Evolutionary conservation across 2,329 filamentous ascomycete genomes (phyloP).

Genomic region (Herpomyces periplanetae): DNA sequence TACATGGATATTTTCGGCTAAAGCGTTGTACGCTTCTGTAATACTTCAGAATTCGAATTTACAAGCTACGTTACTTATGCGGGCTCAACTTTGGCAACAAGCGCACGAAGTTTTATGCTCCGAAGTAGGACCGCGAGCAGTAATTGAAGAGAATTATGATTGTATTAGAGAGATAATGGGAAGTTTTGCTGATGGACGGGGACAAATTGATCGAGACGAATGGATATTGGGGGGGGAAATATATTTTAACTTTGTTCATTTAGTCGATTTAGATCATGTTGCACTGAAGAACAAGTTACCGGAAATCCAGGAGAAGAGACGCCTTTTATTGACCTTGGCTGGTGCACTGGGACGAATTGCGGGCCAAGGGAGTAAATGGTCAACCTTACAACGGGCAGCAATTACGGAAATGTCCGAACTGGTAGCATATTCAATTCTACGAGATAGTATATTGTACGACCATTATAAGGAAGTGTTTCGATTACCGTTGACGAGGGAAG

Average conservation of each 20-base stretch:
- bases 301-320: too few relatives aligned
- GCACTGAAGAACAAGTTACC: too few relatives aligned
- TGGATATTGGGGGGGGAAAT: slow-evolving; percentile 49
- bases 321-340: too few relatives aligned
- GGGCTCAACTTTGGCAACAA: slow-evolving; percentile 31
- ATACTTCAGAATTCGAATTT: slow-evolving; percentile 22
- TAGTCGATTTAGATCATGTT: too few relatives aligned
- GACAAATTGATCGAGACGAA: slow-evolving; percentile 14
- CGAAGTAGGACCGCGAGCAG: slow-evolving; percentile 36
- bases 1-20: slow-evolving; percentile 51
- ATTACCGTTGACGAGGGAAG: too few relatives aligned
- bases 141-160: slow-evolving; percentile 45
- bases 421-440: too few relatives aligned
- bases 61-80: slow-evolving; percentile 42
- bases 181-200: slow-evolving; percentile 21
- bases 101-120: slow-evolving; percentile 49
- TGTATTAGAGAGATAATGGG: slow-evolving; percentile 24
- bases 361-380: too few relatives aligned
- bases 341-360: too few relatives aligned
- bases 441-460: too few relatives aligned
- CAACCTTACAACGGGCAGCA: too few relatives aligned
- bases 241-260: slow-evolving; percentile 21
- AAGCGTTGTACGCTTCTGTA: slow-evolving; percentile 40
- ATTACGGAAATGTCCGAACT: too few relatives aligned
- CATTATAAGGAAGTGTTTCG: too few relatives aligned